A percentile compares a stretch with the other conserved stretches of the same genome.
Evolutionary conservation across 306 rosid genomes (phyloP).

Genomic region (Rosa persica): DNA sequence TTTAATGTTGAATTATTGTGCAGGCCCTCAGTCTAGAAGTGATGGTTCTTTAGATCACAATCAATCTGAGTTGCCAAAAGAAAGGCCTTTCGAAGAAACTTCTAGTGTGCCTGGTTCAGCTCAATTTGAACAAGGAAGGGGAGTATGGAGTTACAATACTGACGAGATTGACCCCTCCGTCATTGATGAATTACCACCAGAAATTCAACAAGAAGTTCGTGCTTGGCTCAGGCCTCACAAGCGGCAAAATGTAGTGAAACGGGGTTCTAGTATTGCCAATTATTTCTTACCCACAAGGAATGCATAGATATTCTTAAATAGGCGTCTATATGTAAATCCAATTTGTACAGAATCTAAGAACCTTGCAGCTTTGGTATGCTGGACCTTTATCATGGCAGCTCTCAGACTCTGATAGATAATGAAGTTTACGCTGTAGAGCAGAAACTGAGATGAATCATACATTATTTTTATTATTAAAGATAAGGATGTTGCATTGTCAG

Average conservation of each 20-base stretch:
- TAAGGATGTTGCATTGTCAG: neutral
- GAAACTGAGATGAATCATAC: neutral
- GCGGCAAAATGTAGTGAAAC: constrained; percentile 53
- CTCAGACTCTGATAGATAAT: neutral
- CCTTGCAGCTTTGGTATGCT: neutral
- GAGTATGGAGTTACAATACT: constrained; percentile 64
- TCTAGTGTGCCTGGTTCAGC: constrained; percentile 18
- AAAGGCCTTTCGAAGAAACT: constrained; percentile 30
- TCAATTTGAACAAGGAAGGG: constrained; percentile 37
- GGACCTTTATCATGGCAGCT: neutral
- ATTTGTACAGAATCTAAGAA: neutral
- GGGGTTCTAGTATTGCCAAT: constrained; percentile 63
- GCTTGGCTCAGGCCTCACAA: constrained; percentile 68
- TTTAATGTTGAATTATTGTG: constrained; percentile 7
- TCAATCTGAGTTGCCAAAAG: constrained; percentile 30
- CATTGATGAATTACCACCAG: constrained; percentile 76
- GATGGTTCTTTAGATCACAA: constrained; percentile 21
- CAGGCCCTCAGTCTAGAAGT: constrained; percentile 34
- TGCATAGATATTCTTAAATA: neutral
- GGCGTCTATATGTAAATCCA: neutral
- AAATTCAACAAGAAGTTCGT: constrained; percentile 73
- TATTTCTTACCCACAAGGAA: constrained; percentile 66
- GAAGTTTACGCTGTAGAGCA: too few species aligned
- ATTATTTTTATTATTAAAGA: neutral
- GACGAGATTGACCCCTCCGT: constrained; percentile 82